phyloP scores from a whole-genome alignment of 345 rosid species.

The Aegle marmelos region DNA sequence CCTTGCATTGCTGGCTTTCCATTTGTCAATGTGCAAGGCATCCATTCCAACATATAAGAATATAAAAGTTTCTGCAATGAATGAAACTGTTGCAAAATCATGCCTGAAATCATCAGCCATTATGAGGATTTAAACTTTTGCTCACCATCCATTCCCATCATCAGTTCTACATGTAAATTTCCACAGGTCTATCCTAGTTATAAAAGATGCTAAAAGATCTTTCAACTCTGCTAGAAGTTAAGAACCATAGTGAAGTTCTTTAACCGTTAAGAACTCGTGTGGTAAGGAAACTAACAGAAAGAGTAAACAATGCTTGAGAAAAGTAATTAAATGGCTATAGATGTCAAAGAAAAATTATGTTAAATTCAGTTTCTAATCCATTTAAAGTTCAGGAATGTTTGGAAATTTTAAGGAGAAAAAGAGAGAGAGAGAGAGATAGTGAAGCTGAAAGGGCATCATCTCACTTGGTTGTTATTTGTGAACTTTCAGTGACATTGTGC shows the following conservation, averaged over 20 bases:
- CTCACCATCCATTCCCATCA: neutral
- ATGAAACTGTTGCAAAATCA: constrained; percentile 66
- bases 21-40: constrained; percentile 56
- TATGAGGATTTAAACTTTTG: neutral
- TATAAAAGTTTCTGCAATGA: constrained; percentile 69
- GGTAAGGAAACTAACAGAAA: neutral
- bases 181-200: neutral
- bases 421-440: neutral
- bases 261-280: neutral
- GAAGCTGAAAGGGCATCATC: constrained; percentile 10
- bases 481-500: constrained; percentile 73
- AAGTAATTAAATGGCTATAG: neutral
- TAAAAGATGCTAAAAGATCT: neutral
- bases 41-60: constrained; percentile 73
- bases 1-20: constrained; percentile 58
- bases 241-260: neutral
- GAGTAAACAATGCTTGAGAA: neutral
- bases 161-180: neutral
- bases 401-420: neutral
- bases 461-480: constrained; percentile 68
- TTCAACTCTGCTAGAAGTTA: neutral
- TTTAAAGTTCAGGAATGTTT: neutral
- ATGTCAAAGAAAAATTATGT: neutral
- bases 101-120: constrained; percentile 52
- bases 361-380: neutral